phyloP scores from a whole-genome alignment of 805 yeast genomes.

The Candida schatavii region DNA sequence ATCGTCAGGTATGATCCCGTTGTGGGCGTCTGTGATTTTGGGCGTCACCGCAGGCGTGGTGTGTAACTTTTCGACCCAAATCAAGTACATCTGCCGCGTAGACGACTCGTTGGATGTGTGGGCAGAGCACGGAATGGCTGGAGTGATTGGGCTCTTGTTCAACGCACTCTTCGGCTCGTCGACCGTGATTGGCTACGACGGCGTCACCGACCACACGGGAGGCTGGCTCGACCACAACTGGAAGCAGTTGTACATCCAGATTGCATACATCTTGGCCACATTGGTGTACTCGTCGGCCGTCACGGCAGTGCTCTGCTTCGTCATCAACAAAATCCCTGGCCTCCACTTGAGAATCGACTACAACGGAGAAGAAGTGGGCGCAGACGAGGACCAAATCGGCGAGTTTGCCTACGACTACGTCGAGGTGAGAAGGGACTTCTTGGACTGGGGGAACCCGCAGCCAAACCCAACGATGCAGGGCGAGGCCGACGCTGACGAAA shows the following conservation, averaged over 20 bases:
- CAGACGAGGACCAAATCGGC: slow-evolving; percentile 96
- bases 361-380: slow-evolving; percentile 82
- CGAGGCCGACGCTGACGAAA: neutral
- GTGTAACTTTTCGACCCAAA: slow-evolving; percentile 87
- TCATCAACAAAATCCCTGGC: slow-evolving; percentile 76
- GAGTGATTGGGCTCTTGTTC: slow-evolving; percentile 84
- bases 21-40: slow-evolving; percentile 85
- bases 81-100: slow-evolving; percentile 75
- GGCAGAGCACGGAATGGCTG: slow-evolving; percentile 99
- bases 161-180: slow-evolving; percentile 85
- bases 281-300: slow-evolving; percentile 73
- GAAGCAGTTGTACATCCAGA: slow-evolving; percentile 86
- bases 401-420: slow-evolving; percentile 99
- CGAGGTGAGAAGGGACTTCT: slow-evolving; percentile 90
- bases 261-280: slow-evolving; percentile 77
- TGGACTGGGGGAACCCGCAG: slow-evolving; percentile 47
- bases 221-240: slow-evolving; percentile 92
- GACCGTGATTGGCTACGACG: slow-evolving; percentile 89
- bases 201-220: slow-evolving; percentile 77
- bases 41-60: slow-evolving; percentile 79
- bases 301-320: slow-evolving; percentile 73
- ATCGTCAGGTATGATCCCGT: slow-evolving; percentile 83
- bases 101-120: slow-evolving; percentile 93
- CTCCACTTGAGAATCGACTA: slow-evolving; percentile 76
- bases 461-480: slow-evolving; percentile 7